phyloP scores from a whole-genome alignment of 1,284 basidiomycete species.

The Ganoderma resinaceum region DNA sequence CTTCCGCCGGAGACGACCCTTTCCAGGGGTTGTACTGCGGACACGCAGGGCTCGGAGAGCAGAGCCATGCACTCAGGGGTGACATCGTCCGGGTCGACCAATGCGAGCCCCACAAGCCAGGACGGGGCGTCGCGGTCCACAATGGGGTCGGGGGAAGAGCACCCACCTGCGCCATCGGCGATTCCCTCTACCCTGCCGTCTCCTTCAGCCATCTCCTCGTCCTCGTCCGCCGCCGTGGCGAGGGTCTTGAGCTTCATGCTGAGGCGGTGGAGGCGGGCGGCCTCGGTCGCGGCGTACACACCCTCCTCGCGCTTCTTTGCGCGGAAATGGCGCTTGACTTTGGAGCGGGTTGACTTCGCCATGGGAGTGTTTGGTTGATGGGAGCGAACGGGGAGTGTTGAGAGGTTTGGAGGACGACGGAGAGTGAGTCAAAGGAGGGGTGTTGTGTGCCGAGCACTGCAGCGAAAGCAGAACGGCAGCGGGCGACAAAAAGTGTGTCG shows the following conservation, averaged over 20 bases:
- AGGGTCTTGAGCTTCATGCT: conserved; percentile 71
- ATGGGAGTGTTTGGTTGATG: conserved; percentile 50
- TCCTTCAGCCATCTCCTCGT: conserved; percentile 41
- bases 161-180: conserved; percentile 67
- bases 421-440: conserved; percentile 3
- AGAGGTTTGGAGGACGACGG: not conserved
- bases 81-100: conserved; percentile 62
- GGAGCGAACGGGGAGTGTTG: not conserved
- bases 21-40: not conserved
- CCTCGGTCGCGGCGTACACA: conserved; percentile 86
- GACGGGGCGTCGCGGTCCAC: conserved; percentile 19
- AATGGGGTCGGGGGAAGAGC: not conserved
- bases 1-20: not conserved
- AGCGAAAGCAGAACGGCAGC: not conserved
- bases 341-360: conserved; percentile 94
- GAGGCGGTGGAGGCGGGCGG: conserved; percentile 83
- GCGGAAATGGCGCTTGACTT: conserved; percentile 86
- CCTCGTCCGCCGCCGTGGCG: conserved; percentile 45
- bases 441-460: not conserved
- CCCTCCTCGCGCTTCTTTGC: conserved; percentile 85
- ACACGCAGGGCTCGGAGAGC: conserved; percentile 8
- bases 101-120: conserved; percentile 62
- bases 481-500: conserved; percentile 27
- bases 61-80: conserved; percentile 53
- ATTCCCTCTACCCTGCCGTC: conserved; percentile 32